A percentile compares a stretch with the other conserved stretches of the same genome.
Conservation (phyloP, 1,284 basidiomycete genomes). For the Porogramme epimiltina region DNA sequence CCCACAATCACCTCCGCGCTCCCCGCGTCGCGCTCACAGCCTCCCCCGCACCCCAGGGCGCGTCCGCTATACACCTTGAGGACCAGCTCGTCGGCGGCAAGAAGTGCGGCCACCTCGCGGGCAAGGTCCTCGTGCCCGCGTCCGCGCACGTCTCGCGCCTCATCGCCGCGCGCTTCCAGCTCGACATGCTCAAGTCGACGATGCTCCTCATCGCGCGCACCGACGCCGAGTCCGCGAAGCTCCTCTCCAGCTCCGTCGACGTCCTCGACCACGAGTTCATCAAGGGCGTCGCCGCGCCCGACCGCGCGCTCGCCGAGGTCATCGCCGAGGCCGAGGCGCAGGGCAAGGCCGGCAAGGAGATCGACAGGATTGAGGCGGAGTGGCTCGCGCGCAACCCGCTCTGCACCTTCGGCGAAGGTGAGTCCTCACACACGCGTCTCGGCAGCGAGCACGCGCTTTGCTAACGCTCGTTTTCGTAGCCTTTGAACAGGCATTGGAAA, state of each 20-base stretch:
- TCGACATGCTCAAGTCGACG: slow-evolving; percentile 85
- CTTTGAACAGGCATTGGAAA: slow-evolving; percentile 59
- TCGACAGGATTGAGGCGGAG: slow-evolving; percentile 76
- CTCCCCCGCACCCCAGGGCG: slow-evolving; percentile 58
- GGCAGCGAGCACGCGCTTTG: not conserved
- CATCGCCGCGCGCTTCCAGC: slow-evolving; percentile 83
- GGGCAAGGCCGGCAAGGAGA: slow-evolving; percentile 69
- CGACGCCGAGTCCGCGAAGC: slow-evolving; percentile 88
- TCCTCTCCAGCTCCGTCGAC: slow-evolving; percentile 86
- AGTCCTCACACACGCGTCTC: slow-evolving; percentile 6
- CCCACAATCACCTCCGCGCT: slow-evolving; percentile 6
- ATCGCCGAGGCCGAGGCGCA: slow-evolving; percentile 73
- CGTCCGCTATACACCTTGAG: slow-evolving; percentile 88
- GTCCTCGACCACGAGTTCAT: slow-evolving; percentile 78
- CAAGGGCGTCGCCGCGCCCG: slow-evolving; percentile 61
- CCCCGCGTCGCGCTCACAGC: not conserved
- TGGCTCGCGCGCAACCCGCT: slow-evolving; percentile 79
- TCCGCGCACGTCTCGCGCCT: slow-evolving; percentile 86
- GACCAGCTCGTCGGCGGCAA: slow-evolving; percentile 93
- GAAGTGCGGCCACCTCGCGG: slow-evolving; percentile 94
- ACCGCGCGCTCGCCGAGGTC: slow-evolving; percentile 71
- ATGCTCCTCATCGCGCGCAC: slow-evolving; percentile 92
- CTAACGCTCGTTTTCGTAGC: slow-evolving; percentile 40
- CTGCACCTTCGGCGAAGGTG: slow-evolving; percentile 85
- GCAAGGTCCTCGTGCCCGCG: slow-evolving; percentile 90